These are phyloP conservation scores for Phialophora macrospora DNA, from an alignment of 2,329 filamentous ascomycete genomes.

Conservation along the genomic window DNA sequence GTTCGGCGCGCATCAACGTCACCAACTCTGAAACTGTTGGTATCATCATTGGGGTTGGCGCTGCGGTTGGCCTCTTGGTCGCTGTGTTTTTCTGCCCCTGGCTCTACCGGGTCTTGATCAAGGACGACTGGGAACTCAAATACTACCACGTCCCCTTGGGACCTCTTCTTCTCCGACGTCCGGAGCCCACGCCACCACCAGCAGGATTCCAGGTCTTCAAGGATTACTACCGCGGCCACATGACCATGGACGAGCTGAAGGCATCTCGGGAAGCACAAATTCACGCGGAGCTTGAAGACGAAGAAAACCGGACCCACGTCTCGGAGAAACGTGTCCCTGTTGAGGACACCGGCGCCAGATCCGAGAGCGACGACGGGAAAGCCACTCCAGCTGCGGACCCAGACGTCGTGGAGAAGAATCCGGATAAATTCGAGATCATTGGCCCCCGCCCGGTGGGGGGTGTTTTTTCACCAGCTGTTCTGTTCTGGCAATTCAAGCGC, in stretches of 20 bases:
- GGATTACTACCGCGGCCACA: constrained; percentile 27
- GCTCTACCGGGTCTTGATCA: constrained; percentile 23
- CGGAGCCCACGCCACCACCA: constrained; percentile 2
- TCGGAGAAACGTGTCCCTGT: no score
- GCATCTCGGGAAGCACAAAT: background rate
- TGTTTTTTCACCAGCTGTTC: no score
- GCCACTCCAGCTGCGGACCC: background rate
- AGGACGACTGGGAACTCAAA: constrained; percentile 25
- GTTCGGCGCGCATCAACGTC: background rate
- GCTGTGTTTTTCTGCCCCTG: constrained; percentile 30
- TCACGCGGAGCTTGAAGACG: background rate
- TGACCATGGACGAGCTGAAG: constrained; percentile 21
- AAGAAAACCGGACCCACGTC: background rate
- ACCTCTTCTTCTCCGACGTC: constrained; percentile 19
- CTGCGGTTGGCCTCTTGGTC: constrained; percentile 18
- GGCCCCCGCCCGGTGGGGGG: no score
- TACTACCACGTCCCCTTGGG: constrained; percentile 23
- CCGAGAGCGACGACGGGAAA: background rate
- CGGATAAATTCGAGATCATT: background rate
- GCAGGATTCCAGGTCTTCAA: constrained; percentile 11
- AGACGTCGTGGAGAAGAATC: background rate
- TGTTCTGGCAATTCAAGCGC: constrained; percentile 26
- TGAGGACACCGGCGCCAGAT: constrained; percentile 1
- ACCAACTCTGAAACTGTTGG: constrained; percentile 6
- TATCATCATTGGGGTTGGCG: constrained; percentile 7